These are phyloP conservation scores for Tuber umbilicatum DNA, from an alignment of 495 filamentous ascomycete species.

Conservation along the genomic window DNA sequence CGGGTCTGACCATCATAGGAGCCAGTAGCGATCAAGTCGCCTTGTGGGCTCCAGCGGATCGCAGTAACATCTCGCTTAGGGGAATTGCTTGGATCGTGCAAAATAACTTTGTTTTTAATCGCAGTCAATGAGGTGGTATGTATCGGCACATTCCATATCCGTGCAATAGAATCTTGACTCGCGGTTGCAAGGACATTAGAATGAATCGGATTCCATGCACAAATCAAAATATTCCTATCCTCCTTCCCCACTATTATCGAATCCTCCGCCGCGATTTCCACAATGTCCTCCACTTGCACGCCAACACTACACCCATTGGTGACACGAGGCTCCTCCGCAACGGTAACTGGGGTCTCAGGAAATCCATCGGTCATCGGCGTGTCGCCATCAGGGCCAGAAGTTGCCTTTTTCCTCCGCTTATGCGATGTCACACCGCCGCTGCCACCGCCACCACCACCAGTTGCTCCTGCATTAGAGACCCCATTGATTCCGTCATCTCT, in stretches of 20 bases:
- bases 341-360: conserved; percentile 13
- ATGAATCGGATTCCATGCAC: conserved; percentile 71
- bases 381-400: conserved; percentile 28
- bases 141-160: conserved; percentile 63
- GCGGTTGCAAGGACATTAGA: conserved; percentile 66
- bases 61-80: conserved; percentile 51
- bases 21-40: conserved; percentile 61
- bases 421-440: conserved; percentile 11
- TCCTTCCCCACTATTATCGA: conserved; percentile 31
- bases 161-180: conserved; percentile 70
- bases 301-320: conserved; percentile 41
- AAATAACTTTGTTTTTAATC: conserved; percentile 40
- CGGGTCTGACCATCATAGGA: conserved; percentile 60
- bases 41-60: conserved; percentile 66
- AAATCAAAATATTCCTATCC: conserved; percentile 54
- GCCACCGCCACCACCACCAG: neutral
- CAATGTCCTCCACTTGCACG: conserved; percentile 36
- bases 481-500: conserved; percentile 40
- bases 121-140: conserved; percentile 44
- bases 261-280: conserved; percentile 39
- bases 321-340: conserved; percentile 27
- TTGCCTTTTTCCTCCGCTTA: conserved; percentile 38
- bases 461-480: conserved; percentile 15
- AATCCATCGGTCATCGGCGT: conserved; percentile 31
- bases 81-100: conserved; percentile 45